Base-by-base conservation (phyloP, 2,329 filamentous ascomycete species). In the Aspergillus fumigatus region DNA sequence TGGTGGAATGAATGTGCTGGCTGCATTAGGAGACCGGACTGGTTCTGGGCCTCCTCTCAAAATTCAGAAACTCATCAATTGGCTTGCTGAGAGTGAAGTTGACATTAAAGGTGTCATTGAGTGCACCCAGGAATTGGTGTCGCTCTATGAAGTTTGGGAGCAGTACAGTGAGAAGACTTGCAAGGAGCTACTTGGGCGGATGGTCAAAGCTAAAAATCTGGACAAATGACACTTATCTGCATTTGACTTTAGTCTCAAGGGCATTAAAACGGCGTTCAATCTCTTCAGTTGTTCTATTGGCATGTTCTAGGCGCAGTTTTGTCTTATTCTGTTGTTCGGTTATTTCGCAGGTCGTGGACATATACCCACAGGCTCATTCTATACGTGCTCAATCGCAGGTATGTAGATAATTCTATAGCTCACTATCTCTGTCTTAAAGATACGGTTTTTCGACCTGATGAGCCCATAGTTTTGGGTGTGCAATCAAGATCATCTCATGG, bases 111-210 rank as follows among this genome's bases (percentile, higher is more conserved):
- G 86, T 32, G 87, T 95, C 72, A 88, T 96, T 51, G 90, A 96
- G 73, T 91, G 89, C 67, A 93, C 90, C 0, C 92, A 97, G 74
- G 92, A 96, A 75, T 83, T 96, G 60, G 90, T 97, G 53, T 92
- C 90, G 3, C 84, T 96, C 61, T 96, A 96, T 70, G 90, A 95
- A 68, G 75, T 84, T 1, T 88, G 85, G 85, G 86, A 88, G 62
- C 78, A 79, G 57, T 88, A 86, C 67, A 84, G 77, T 54, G 85
- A 88, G 66, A 85, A 87, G 70, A 76, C 77, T 14, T 85, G 84
- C 66, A 87, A 85, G 70, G 86, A 88, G 60, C 76, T 82, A 60
- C 80, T 88, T 65, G 78, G 79, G 8, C 80, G 83, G 62, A 85
- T 86, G 72, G 79, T 88, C 54, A 87, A 84, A 70, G 79, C 79